Evolutionary conservation across 1,139 yeast genomes (phyloP), one percentile per base, ranked within the genome.

Genomic region (Yamadazyma blattariae): DNA sequence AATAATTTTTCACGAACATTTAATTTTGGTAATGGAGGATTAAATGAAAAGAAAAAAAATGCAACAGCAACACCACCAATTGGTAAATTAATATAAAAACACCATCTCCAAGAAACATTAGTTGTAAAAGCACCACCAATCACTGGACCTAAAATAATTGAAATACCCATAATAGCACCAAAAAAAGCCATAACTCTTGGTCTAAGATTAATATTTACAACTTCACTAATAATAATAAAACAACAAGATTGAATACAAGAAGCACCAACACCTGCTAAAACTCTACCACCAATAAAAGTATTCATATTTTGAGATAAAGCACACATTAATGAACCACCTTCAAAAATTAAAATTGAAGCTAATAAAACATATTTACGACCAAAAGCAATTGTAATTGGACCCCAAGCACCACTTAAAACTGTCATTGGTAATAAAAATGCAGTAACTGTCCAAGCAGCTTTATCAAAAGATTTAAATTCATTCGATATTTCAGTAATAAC

Each of bases 41-140:
- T 53, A 45, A 62, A 64, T 0, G 58, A 48, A 25, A 48, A 49
- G 17, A 48, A 34, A 32, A 64, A 57, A 19, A 58, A 47, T 1
- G 40, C 50, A 24, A 49, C 33, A 1, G 70, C 67, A 19, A 58
- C 36, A 2, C 60, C 70, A 10, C 71, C 71, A 42, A 64, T 51
- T 10, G 71, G 71, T 40, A 64, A 58, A 37, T 64, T 64, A 8
- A 84, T 71, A 55, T 79, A 84, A 55, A 83, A 84, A 44, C 86
- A 77, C 90, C 90, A 82, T 56, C 92, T 70, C 92, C 92, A 84
- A 10, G 63, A 41, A 17, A 56, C 59, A 38, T 62, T 58, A 17
- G 61, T 50, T 5, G 74, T 66, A 39, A 77, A 71, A 0, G 72
- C 77, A 20, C 79, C 77, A 40, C 78, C 77, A 15, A 78, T 52